Percentiles rank a stretch among this genome's conserved stretches.
phyloP scores from a whole-genome alignment of 352 stramenopile genomes.

The Globisporangium recalcitrans region DNA sequence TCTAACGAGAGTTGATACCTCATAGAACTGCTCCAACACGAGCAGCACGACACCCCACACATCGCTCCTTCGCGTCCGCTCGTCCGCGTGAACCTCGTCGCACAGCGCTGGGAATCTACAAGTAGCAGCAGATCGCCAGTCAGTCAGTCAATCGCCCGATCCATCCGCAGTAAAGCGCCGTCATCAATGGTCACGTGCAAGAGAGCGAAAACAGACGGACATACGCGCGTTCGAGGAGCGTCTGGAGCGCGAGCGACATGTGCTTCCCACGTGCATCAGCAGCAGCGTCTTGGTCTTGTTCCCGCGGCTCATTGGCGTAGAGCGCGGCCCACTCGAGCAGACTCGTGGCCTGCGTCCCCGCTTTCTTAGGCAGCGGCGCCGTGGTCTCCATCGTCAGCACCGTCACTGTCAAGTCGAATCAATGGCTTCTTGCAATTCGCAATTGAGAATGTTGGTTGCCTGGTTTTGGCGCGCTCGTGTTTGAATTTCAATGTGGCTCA shows the following conservation, averaged over 20 bases:
- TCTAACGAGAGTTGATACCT: slow-evolving; percentile 22
- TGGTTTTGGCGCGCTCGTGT: slow-evolving; percentile 11
- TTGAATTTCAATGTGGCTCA: background rate
- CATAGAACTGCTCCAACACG: slow-evolving; percentile 50
- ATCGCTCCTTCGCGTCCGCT: background rate
- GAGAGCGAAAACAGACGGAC: background rate
- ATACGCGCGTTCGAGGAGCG: slow-evolving; percentile 22
- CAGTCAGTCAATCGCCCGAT: background rate
- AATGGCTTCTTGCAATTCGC: slow-evolving; percentile 3
- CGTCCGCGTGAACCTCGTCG: slow-evolving; percentile 12
- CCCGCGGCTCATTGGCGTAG: slow-evolving; percentile 14
- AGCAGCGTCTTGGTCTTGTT: background rate
- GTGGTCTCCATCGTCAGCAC: background rate
- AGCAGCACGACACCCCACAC: slow-evolving; percentile 20
- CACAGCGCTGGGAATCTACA: slow-evolving; percentile 26
- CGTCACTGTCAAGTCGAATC: background rate
- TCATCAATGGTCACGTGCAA: background rate
- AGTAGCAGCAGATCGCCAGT: background rate
- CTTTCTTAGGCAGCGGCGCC: background rate
- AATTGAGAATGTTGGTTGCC: slow-evolving; percentile 7
- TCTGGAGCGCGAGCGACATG: slow-evolving; percentile 14
- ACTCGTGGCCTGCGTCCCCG: slow-evolving; percentile 19
- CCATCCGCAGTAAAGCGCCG: too few species aligned
- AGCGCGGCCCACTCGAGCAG: slow-evolving; percentile 29
- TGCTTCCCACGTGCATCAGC: background rate